Base-by-base conservation (phyloP, 2,329 filamentous ascomycete genomes). In the Aspergillus sp. region DNA sequence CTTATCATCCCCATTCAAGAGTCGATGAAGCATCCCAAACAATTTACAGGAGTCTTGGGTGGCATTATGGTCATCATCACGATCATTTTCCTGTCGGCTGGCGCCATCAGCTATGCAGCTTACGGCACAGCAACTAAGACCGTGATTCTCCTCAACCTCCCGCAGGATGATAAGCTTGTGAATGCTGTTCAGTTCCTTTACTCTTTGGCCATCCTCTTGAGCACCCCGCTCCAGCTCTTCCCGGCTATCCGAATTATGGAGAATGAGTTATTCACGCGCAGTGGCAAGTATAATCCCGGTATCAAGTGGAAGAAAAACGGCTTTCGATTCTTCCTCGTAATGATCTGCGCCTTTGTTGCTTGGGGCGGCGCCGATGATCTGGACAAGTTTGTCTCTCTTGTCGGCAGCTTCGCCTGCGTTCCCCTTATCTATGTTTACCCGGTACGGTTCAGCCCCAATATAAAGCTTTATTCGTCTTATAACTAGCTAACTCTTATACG, bases 271-370 rank as follows among this genome's bases (percentile, higher is more conserved):
- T 99, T 98, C 75, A 96, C 90, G 22, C 84, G 89, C 70, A 96
- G 92, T 61, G 93, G 95, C 66, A 99, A 99, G 77, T 96, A 97
- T 78, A 97, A 98, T 71, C 93, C 92, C 0, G 95, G 91, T 71
- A 96, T 99, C 81, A 99, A 99, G 80, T 99, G 95, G 95, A 90
- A 98, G 82, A 99, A 99, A 86, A 99, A 99, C 67, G 80, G 89
- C 34, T 99, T 96, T 80, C 89, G 95, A 54, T 99, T 98, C 81
- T 88, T 93, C 70, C 86, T 97, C 61, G 95, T 98, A 50, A 85
- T 90, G 68, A 76, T 95, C 22, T 98, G 95, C 69, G 90, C 93
- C 0, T 76, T 87, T 57, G 89, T 99, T 63, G 93, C 93, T 2
- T 99, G 92, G 91, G 87, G 88, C 44, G 95, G 95, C 60, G 93